Percentiles rank a stretch among this genome's conserved stretches.
Conservation (phyloP, 1,284 basidiomycete species). For the Violaceomyces palustris region DNA sequence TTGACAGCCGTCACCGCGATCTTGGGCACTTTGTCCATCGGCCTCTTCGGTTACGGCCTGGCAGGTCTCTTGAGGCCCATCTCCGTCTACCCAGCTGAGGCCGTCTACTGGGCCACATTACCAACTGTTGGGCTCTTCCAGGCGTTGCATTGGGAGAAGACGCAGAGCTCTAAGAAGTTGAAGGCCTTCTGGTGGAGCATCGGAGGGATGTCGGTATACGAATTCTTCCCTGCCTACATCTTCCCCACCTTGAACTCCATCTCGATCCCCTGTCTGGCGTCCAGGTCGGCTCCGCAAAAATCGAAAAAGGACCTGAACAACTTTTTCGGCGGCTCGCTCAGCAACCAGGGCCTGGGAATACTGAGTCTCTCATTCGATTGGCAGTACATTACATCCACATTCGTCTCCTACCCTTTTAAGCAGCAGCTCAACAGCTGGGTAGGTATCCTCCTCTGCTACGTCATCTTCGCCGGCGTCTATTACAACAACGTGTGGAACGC, state of each 20-base stretch:
- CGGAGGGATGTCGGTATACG: slow-evolving; percentile 16
- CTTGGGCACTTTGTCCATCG: slow-evolving; percentile 64
- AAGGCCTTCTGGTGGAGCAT: slow-evolving; percentile 61
- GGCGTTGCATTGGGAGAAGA: slow-evolving; percentile 45
- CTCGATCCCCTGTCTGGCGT: slow-evolving; percentile 56
- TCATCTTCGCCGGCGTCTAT: slow-evolving; percentile 19
- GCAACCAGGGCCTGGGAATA: slow-evolving; percentile 22
- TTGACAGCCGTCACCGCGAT: slow-evolving; percentile 45
- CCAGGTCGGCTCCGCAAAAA: too few species aligned
- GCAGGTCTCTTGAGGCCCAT: slow-evolving; percentile 48
- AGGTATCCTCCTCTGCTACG: slow-evolving; percentile 12
- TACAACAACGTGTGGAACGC: slow-evolving; percentile 18
- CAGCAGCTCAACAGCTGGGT: slow-evolving; percentile 32
- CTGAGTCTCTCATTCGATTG: slow-evolving; percentile 21
- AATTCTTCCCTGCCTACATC: slow-evolving; percentile 57
- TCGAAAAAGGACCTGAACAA: too few species aligned
- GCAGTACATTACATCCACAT: slow-evolving; percentile 15
- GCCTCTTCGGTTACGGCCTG: slow-evolving; percentile 65
- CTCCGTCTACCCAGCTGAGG: slow-evolving; percentile 15
- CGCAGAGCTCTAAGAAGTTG: slow-evolving; percentile 58
- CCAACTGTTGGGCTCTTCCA: slow-evolving; percentile 40
- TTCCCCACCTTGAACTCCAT: slow-evolving; percentile 47
- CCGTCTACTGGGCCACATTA: slow-evolving; percentile 52
- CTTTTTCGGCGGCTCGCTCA: slow-evolving; percentile 19
- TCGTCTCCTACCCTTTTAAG: slow-evolving; percentile 37